These are phyloP conservation scores for Arthrobotrys iridis DNA, from an alignment of 2,329 filamentous ascomycete species.

Conservation along the genomic window DNA sequence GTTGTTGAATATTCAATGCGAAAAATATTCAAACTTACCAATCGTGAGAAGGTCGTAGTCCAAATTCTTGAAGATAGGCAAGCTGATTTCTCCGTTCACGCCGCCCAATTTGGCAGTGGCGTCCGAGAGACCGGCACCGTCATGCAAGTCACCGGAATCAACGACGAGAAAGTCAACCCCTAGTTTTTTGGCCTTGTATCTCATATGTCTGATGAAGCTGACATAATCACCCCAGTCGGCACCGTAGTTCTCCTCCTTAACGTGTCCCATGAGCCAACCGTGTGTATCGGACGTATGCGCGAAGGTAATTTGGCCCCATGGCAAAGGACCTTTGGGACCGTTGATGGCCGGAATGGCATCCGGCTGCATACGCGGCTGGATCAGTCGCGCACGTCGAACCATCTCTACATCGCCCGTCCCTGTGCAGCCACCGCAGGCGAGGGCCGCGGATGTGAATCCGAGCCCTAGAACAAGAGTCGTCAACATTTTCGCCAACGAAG, in stretches of 20 bases:
- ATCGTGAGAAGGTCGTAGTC: conserved; percentile 68
- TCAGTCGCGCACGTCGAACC: conserved; percentile 42
- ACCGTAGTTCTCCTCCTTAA: conserved; percentile 92
- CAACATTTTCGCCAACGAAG: conserved; percentile 23
- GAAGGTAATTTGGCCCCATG: conserved; percentile 50
- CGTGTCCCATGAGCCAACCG: conserved; percentile 89
- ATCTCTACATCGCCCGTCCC: conserved; percentile 50
- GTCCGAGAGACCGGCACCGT: conserved; percentile 72
- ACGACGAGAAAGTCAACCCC: conserved; percentile 89
- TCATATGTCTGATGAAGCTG: conserved; percentile 87
- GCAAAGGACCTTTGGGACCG: conserved; percentile 46
- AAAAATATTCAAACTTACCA: conserved; percentile 58
- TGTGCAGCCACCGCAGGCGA: conserved; percentile 48
- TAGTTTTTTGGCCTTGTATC: conserved; percentile 77
- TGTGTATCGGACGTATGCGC: conserved; percentile 53
- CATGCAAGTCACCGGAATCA: conserved; percentile 79
- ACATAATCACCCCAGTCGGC: conserved; percentile 99
- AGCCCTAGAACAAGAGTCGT: conserved; percentile 41
- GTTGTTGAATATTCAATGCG: background rate
- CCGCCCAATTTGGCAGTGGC: conserved; percentile 62
- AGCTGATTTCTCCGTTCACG: conserved; percentile 61
- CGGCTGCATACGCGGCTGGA: conserved; percentile 52
- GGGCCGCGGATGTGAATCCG: conserved; percentile 40
- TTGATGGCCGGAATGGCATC: conserved; percentile 33
- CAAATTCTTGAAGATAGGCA: conserved; percentile 63